Evolutionary conservation across 371 early-diverging fungal genomes (phyloP).

Genomic region (Blastocladiella emersonii): DNA sequence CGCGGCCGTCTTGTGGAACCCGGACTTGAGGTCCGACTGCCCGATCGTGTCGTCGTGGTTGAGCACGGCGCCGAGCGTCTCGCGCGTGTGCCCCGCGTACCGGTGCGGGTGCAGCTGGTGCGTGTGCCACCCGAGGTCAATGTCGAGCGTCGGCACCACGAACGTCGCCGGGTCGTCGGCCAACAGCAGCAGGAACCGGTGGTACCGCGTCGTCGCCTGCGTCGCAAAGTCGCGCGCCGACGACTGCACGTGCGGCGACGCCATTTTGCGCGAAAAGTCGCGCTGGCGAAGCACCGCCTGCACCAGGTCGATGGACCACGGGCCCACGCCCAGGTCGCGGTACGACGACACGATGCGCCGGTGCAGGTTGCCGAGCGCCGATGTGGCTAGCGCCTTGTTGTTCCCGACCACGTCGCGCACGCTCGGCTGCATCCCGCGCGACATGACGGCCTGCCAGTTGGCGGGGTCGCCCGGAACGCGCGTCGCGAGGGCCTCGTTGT

Average conservation of each 20-base stretch:
- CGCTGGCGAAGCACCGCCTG: constrained; percentile 25
- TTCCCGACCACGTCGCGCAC: not conserved
- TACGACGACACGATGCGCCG: constrained; percentile 8
- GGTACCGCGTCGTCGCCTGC: constrained; percentile 15
- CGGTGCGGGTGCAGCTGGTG: constrained; percentile 18
- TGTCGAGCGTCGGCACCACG: constrained; percentile 26
- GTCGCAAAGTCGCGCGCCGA: constrained; percentile 7
- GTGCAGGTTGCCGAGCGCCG: not conserved
- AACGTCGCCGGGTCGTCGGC: constrained; percentile 11
- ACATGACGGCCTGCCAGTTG: not conserved
- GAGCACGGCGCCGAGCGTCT: constrained; percentile 10
- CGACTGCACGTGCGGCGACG: constrained; percentile 14
- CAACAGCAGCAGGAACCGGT: constrained; percentile 18
- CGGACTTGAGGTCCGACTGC: constrained; percentile 7
- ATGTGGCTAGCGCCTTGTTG: too few relatives aligned
- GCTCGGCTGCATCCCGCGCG: not conserved
- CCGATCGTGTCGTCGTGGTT: constrained; percentile 23
- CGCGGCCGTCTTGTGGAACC: constrained; percentile 13
- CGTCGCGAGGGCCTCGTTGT: not conserved
- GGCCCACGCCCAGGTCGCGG: constrained; percentile 11
- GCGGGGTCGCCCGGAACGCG: too few relatives aligned
- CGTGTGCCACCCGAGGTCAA: constrained; percentile 29
- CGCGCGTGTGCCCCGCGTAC: constrained; percentile 14
- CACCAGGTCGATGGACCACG: constrained; percentile 19
- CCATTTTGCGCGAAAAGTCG: constrained; percentile 22